Evolutionary conservation across 441 rosid species (phyloP).

Genomic region (Codiaeum variegatum): DNA sequence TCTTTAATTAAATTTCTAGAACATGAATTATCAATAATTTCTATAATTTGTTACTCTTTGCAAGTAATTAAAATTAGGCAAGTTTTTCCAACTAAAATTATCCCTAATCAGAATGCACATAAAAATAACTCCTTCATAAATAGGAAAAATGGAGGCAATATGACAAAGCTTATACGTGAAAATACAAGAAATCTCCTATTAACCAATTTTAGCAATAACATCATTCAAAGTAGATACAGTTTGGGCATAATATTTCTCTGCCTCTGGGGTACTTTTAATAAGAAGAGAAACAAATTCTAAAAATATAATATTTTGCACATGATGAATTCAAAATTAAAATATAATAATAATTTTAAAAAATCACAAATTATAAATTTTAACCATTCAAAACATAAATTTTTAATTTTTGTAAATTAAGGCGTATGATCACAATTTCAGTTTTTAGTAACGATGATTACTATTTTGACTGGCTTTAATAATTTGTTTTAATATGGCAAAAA

Average conservation of each 20-base stretch:
- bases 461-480: too few species aligned
- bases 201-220: slow-evolving; percentile 88
- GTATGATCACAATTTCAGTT: too few species aligned
- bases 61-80: too few species aligned
- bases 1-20: too few species aligned
- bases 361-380: neutral
- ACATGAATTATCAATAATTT: too few species aligned
- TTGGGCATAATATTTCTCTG: slow-evolving; percentile 84
- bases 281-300: neutral
- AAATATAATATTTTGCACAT: neutral
- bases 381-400: too few species aligned
- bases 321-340: neutral
- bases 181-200: slow-evolving; percentile 21
- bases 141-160: neutral
- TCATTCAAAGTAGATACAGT: slow-evolving; percentile 72
- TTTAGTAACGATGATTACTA: too few species aligned
- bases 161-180: slow-evolving; percentile 28
- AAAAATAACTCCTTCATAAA: neutral
- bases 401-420: too few species aligned
- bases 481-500: too few species aligned
- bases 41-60: neutral
- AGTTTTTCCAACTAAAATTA: too few species aligned
- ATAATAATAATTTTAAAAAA: neutral
- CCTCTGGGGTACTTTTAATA: slow-evolving; percentile 76
- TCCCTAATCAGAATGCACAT: neutral